These are phyloP conservation scores for Arthrobotrys musiformis DNA, from an alignment of 2,329 filamentous ascomycete genomes.

Conservation along the genomic window DNA sequence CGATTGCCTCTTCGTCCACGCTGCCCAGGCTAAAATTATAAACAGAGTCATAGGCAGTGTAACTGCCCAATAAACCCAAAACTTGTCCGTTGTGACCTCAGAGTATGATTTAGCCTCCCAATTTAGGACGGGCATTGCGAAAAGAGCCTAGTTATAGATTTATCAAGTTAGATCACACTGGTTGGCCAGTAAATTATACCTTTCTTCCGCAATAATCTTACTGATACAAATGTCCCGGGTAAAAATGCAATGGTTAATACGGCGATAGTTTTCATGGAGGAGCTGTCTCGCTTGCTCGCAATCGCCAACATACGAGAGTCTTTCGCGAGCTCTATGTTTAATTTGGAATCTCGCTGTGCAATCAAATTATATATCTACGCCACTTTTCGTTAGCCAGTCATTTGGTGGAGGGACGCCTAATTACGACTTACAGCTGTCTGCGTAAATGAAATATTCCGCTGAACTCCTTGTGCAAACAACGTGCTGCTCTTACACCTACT, in stretches of 20 bases:
- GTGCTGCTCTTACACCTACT: conserved; percentile 32
- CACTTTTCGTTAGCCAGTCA: background rate
- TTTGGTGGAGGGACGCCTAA: background rate
- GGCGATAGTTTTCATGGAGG: conserved; percentile 34
- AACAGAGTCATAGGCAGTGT: conserved; percentile 14
- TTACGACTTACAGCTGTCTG: conserved; percentile 32
- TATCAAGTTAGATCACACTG: background rate
- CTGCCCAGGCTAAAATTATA: conserved; percentile 16
- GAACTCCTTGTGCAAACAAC: conserved; percentile 18
- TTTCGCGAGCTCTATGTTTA: conserved; percentile 29
- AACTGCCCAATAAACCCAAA: conserved; percentile 38
- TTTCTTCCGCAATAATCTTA: background rate
- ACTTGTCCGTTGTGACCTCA: conserved; percentile 19
- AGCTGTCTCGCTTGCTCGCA: conserved; percentile 36
- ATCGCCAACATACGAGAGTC: conserved; percentile 27
- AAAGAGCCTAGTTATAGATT: conserved; percentile 8
- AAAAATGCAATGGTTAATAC: conserved; percentile 31
- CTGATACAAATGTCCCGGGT: conserved; percentile 32
- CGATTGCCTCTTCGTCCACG: conserved; percentile 22
- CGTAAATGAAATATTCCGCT: conserved; percentile 20
- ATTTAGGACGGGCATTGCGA: conserved; percentile 32
- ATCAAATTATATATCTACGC: conserved; percentile 35
- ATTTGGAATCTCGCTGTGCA: conserved; percentile 20
- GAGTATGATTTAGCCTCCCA: conserved; percentile 32
- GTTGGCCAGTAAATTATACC: background rate